Evolutionary conservation across 1,139 yeast genomes (phyloP).

Genomic region (Zygosaccharomyces sapae): DNA sequence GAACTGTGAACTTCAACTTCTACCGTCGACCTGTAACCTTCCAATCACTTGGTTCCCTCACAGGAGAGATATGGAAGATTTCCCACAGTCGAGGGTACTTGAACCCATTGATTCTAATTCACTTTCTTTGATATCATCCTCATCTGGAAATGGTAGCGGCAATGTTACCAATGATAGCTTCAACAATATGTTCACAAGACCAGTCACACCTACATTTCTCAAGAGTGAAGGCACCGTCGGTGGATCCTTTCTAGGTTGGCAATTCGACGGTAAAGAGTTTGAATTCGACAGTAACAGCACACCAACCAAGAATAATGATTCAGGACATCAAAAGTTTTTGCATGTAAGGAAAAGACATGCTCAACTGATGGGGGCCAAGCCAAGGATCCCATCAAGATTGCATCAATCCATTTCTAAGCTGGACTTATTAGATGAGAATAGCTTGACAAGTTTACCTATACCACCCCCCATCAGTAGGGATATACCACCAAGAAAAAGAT

Average conservation of each 20-base stretch:
- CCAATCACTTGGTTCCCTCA: not conserved
- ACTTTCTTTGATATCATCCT: constrained; percentile 20
- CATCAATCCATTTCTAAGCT: constrained; percentile 29
- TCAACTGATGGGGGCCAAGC: constrained; percentile 29
- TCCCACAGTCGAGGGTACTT: constrained; percentile 22
- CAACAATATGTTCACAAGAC: constrained; percentile 7
- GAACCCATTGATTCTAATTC: constrained; percentile 31
- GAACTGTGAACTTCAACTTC: not conserved
- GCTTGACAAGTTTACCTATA: constrained; percentile 31
- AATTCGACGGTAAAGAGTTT: constrained; percentile 27
- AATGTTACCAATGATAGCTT: constrained; percentile 12
- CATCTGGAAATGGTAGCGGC: constrained; percentile 17
- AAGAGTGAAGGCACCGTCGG: constrained; percentile 14
- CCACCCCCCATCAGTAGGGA: constrained; percentile 25
- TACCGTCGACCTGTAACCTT: not conserved
- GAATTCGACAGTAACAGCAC: constrained; percentile 33
- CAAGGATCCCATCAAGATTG: constrained; percentile 22
- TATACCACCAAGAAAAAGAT: constrained; percentile 10
- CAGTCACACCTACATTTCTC: constrained; percentile 15
- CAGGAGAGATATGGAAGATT: constrained; percentile 19
- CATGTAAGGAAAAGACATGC: constrained; percentile 24
- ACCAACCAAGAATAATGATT: constrained; percentile 22
- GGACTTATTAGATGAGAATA: constrained; percentile 31
- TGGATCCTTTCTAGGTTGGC: constrained; percentile 27
- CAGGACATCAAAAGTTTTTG: constrained; percentile 12